Evolutionary conservation across 2,329 filamentous ascomycete species (phyloP).

Genomic region (Parastagonospora avenae): DNA sequence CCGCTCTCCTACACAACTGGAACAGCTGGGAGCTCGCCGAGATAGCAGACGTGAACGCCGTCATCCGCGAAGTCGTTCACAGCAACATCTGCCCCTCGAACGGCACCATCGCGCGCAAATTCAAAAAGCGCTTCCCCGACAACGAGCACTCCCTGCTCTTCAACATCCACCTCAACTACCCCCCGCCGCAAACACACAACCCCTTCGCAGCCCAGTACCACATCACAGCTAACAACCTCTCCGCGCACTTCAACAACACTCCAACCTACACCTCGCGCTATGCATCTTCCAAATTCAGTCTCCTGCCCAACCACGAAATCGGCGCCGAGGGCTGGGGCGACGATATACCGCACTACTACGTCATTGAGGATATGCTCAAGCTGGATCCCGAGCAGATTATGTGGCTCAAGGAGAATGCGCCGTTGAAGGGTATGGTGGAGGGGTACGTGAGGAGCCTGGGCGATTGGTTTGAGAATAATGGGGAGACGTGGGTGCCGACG

Average conservation of each 20-base stretch:
- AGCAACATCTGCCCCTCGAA: conserved; percentile 67
- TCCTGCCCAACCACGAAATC: conserved; percentile 57
- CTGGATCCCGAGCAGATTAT: conserved; percentile 65
- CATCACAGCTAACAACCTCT: conserved; percentile 27
- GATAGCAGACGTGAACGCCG: conserved; percentile 61
- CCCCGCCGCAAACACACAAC: conserved; percentile 44
- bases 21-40: conserved; percentile 60
- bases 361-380: conserved; percentile 69
- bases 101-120: conserved; percentile 63
- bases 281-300: conserved; percentile 53
- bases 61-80: conserved; percentile 62
- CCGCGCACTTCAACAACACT: conserved; percentile 46
- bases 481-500: conserved; percentile 66
- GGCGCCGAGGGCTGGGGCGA: conserved; percentile 68
- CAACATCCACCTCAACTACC: conserved; percentile 59
- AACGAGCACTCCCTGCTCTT: conserved; percentile 57
- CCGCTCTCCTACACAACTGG: conserved; percentile 65
- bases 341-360: conserved; percentile 67
- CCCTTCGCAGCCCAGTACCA: conserved; percentile 28
- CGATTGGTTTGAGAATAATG: conserved; percentile 66
- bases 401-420: conserved; percentile 61
- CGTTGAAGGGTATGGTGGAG: conserved; percentile 63
- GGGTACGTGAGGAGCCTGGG: conserved; percentile 57
- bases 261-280: conserved; percentile 44
- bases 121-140: conserved; percentile 61